These are phyloP conservation scores for Fraxinus cuspidata DNA, from an alignment of 257 asterid genomes.

Conservation along the genomic window DNA sequence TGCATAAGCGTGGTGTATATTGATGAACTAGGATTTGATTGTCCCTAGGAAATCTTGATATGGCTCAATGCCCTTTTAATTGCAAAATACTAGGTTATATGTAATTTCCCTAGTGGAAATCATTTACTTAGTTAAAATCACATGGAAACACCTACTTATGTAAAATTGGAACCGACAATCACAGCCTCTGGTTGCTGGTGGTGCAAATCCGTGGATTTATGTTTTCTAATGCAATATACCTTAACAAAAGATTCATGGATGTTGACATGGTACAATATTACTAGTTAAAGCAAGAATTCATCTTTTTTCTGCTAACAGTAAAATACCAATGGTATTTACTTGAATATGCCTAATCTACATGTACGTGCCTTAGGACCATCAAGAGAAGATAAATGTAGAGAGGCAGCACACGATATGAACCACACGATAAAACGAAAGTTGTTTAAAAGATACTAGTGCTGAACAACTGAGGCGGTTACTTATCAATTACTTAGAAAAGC, in stretches of 20 bases:
- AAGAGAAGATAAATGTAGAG: neutral
- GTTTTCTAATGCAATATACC: neutral
- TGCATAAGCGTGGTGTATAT: neutral
- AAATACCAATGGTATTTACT: neutral
- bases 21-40: neutral
- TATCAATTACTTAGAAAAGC: neutral
- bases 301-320: neutral
- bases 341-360: neutral
- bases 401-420: neutral
- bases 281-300: neutral
- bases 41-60: neutral
- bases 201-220: neutral
- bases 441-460: neutral
- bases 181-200: neutral
- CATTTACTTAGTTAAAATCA: neutral
- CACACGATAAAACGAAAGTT: neutral
- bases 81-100: neutral
- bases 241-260: neutral
- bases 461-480: neutral
- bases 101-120: neutral
- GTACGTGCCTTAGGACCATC: neutral
- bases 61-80: neutral
- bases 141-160: neutral
- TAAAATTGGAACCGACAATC: neutral
- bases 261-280: neutral